Evolutionary conservation across 208 protist species (phyloP), one percentile per base, ranked within the genome.

Genomic region (Angomonas ambiguus): DNA sequence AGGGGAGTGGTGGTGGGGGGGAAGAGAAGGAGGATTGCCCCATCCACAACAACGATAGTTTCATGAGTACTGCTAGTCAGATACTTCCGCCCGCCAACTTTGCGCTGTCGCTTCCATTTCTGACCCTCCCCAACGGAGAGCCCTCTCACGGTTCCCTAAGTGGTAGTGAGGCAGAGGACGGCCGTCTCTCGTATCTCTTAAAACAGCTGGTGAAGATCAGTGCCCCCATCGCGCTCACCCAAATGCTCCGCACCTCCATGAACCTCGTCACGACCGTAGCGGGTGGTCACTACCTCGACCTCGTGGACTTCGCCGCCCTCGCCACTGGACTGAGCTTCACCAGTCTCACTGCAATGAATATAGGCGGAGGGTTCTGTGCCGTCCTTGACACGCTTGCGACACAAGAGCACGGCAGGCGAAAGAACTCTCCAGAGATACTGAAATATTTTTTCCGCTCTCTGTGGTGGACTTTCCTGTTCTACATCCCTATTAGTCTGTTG

Each of bases 361-460:
- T 81, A n/a, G 76, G 71, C n/a, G 33, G 61, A 0, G 71, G 71
- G 8, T 69, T 71, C 30, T 60, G 64, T 20, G 51, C 71, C 0
- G 63, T 67, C 3, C 51, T 77, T 22, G 76, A 81, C 61, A 77
- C 71, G 1, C 71, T 81, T 4, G 70, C 67, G 6, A 81, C 76
- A 60, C 76, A 74, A 41, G 76, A 69, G 33, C 76, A 77, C 45
- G 71, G 76, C 2, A 53, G 76, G 1, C 70, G 67, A 45, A 56
- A 62, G 57, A 41, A 77, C 67, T 71, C 55, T 51, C 71, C 69
- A 3, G 70, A 76, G 59, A 73, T 81, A 42, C 49, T 56, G 0
- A 58, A 57, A 35, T 68, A 72, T 51, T 59, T 75, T 16, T 51
- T 74, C 0, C 74, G 69, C 51, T 63, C 60, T 45, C 16, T 79